Evolutionary conservation across 2,329 filamentous ascomycete genomes (phyloP).

Genomic region (Ceratocystis albifundus): DNA sequence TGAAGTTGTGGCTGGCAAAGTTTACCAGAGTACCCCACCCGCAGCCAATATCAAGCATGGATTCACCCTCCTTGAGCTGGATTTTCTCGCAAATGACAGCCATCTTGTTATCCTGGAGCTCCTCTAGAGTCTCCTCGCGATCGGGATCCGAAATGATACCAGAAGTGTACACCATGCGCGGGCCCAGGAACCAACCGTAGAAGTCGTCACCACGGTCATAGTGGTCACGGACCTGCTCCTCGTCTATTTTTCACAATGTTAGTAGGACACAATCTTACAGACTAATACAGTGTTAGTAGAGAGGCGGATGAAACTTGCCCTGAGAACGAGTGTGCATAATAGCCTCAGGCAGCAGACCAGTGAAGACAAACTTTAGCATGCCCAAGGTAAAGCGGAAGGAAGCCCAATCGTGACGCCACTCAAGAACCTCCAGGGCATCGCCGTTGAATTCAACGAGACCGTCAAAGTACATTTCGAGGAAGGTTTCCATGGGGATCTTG

Average conservation of each 20-base stretch:
- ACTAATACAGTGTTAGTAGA: background rate
- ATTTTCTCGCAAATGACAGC: constrained; percentile 95
- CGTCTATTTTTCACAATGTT: constrained; percentile 36
- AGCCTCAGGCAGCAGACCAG: constrained; percentile 77
- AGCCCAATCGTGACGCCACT: constrained; percentile 95
- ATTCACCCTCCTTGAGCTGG: constrained; percentile 66
- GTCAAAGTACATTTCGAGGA: constrained; percentile 96
- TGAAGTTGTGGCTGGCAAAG: constrained; percentile 87
- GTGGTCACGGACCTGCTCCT: constrained; percentile 94
- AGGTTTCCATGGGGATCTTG: constrained; percentile 84
- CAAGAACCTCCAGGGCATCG: constrained; percentile 75
- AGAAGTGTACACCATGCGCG: constrained; percentile 97
- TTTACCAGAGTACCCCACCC: constrained; percentile 95
- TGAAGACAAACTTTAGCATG: constrained; percentile 79
- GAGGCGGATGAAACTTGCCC: constrained; percentile 31
- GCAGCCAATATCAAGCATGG: constrained; percentile 86
- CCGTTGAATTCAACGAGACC: constrained; percentile 92
- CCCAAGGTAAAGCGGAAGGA: constrained; percentile 81
- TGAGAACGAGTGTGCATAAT: constrained; percentile 88
- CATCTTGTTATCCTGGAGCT: constrained; percentile 96
- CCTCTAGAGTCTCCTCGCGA: constrained; percentile 79
- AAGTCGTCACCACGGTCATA: constrained; percentile 98
- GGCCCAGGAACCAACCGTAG: constrained; percentile 96
- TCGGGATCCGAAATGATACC: constrained; percentile 83
- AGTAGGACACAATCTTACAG: background rate